Conservation (phyloP, 2,329 filamentous ascomycete species). For the Calonectria crousiana region DNA sequence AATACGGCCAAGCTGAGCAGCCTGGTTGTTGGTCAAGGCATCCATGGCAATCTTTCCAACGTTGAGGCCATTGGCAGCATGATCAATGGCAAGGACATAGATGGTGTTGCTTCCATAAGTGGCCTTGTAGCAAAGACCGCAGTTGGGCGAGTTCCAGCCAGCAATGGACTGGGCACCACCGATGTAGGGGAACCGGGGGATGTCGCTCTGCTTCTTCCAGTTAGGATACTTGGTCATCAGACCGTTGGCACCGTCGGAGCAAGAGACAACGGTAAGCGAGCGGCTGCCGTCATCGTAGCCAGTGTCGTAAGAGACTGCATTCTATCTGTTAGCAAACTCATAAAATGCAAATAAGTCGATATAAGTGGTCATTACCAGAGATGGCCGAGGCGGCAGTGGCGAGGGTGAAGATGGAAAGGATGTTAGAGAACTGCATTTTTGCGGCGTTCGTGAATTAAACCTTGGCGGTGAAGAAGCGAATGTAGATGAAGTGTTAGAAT, state of each 20-base stretch:
- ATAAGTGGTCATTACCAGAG: conserved; percentile 43
- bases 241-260: conserved; percentile 77
- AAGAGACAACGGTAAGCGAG: conserved; percentile 69
- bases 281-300: conserved; percentile 74
- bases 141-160: conserved; percentile 68
- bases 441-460: conserved; percentile 31
- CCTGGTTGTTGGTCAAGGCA: conserved; percentile 65
- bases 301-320: conserved; percentile 76
- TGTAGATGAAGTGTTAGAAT: not conserved
- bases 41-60: conserved; percentile 68
- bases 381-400: conserved; percentile 52
- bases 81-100: conserved; percentile 69
- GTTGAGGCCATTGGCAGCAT: conserved; percentile 64
- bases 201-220: conserved; percentile 66
- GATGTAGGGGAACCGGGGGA: conserved; percentile 66
- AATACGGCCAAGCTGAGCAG: conserved; percentile 62
- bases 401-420: conserved; percentile 55
- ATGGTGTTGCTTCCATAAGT: conserved; percentile 64
- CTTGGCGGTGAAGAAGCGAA: conserved; percentile 16
- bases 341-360: not conserved
- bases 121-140: conserved; percentile 71
- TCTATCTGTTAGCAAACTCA: conserved; percentile 21
- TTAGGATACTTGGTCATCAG: conserved; percentile 69
- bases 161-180: conserved; percentile 65
- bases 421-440: conserved; percentile 59